Evolutionary conservation across 345 rosid genomes (phyloP), one percentile per base, ranked within the genome.

Genomic region (Eutrema yunnanense): DNA sequence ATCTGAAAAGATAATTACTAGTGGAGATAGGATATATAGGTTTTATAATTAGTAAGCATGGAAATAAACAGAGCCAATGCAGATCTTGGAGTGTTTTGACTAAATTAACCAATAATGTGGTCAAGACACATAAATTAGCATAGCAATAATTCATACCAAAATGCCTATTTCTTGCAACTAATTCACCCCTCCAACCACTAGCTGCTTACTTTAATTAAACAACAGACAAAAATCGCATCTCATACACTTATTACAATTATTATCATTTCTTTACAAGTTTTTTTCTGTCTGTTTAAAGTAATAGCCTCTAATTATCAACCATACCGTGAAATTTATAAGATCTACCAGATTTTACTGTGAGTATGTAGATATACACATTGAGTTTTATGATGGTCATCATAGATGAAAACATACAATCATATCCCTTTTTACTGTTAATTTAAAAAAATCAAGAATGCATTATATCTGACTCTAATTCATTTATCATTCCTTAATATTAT

Each of bases 11-110:
- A 62, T 37, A 67, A 60, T 14, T 44, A 47, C 41, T 68, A 61
- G 64, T 68, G 68, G 64, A 26, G 32, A 60, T 59, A 67, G 48
- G 49, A 67, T 51, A 67, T 16, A 36, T 68, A 68, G 69, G 69
- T 58, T 53, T 68, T 61, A 75, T 75, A 61, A 69, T 68, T 53
- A 75, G 69, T 61, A 53, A 75, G 54, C 79, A 54, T 69, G 71
- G 60, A 16, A 62, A 55, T 69, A 76, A 76, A 69, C 65, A 63
- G 73, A 69, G 37, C 30, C 37, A 8, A 51, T 33, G n/a, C 51
- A 69, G n/a, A 53, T 63, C 40, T 29, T 69, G 47, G 58, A 62
- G 32, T 48, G 46, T 69, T 54, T 75, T 75, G 65, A 69, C 70
- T 62, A 62, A 37, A 36, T 36, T 29, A 37, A 33, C 33, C 50